These are phyloP conservation scores for Cornus suecica DNA, from an alignment of 148 eudicot species.

Conservation along the genomic window DNA sequence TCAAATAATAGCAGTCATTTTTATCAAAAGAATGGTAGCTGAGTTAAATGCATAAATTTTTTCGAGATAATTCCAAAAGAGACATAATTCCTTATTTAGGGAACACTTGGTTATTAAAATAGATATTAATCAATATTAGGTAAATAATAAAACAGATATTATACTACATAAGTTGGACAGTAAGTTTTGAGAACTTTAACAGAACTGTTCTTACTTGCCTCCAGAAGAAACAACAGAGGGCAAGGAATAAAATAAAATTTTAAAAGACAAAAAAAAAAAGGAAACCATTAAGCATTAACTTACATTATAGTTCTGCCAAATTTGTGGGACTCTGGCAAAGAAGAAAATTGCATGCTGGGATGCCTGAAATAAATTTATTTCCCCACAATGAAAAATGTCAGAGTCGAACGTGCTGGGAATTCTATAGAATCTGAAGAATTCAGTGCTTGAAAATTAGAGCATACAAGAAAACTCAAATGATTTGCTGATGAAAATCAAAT, in stretches of 20 bases:
- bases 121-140: no score
- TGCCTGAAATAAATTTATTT: conserved; percentile 50
- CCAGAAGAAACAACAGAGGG: not conserved
- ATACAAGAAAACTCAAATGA: not conserved
- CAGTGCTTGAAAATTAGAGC: not conserved
- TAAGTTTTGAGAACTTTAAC: conserved; percentile 2
- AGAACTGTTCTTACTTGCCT: not conserved
- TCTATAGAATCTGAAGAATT: not conserved
- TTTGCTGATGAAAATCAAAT: not conserved
- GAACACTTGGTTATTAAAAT: not conserved
- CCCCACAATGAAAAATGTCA: not conserved
- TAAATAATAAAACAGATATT: no score
- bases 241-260: no score
- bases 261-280: no score
- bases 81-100: not conserved
- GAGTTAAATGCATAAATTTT: not conserved
- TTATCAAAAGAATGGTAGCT: not conserved
- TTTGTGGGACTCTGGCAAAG: conserved; percentile 91
- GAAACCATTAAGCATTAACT: conserved; percentile 18
- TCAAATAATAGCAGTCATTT: conserved; percentile 12
- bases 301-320: conserved; percentile 63
- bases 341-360: conserved; percentile 91
- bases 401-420: conserved; percentile 3
- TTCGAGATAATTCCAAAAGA: not conserved
- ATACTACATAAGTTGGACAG: no score